Conservation (phyloP, 2,329 filamentous ascomycete species). For the Hypoxylon sp. region DNA sequence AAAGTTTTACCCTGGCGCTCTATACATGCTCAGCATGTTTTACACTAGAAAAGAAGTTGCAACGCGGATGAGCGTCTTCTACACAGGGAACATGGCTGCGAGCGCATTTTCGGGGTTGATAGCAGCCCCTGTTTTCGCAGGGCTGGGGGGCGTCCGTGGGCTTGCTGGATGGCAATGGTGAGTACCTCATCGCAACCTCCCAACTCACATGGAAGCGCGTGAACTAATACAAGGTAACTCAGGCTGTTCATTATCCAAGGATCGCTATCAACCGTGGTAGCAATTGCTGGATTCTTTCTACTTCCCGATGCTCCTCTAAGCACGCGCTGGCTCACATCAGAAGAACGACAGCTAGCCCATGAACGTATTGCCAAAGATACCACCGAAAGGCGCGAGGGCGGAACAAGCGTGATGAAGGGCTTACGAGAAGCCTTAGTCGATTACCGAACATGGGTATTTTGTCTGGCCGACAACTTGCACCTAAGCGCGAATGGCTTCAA, state of each 20-base stretch:
- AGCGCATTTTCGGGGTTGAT: conserved; percentile 59
- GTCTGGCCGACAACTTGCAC: conserved; percentile 64
- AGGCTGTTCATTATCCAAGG: conserved; percentile 47
- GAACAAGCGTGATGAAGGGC: conserved; percentile 57
- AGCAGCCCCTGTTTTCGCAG: conserved; percentile 57
- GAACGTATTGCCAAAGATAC: conserved; percentile 55
- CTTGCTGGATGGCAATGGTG: conserved; percentile 58
- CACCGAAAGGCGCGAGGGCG: conserved; percentile 54
- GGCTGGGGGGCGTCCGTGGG: conserved; percentile 54
- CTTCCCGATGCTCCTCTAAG: conserved; percentile 58
- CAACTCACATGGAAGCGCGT: not conserved
- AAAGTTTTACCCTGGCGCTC: conserved; percentile 64
- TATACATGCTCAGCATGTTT: conserved; percentile 66
- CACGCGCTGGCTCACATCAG: conserved; percentile 61
- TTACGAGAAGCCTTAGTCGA: conserved; percentile 60
- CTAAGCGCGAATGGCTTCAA: conserved; percentile 49
- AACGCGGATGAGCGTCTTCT: conserved; percentile 59
- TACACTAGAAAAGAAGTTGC: conserved; percentile 64
- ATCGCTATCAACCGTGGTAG: conserved; percentile 43
- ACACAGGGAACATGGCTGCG: conserved; percentile 58
- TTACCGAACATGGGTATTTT: conserved; percentile 62
- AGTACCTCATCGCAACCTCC: not conserved
- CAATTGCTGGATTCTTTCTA: conserved; percentile 52
- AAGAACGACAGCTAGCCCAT: conserved; percentile 61
- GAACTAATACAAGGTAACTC: not conserved